phyloP scores from a whole-genome alignment of 306 rosid species.

The Vicia villosa region DNA sequence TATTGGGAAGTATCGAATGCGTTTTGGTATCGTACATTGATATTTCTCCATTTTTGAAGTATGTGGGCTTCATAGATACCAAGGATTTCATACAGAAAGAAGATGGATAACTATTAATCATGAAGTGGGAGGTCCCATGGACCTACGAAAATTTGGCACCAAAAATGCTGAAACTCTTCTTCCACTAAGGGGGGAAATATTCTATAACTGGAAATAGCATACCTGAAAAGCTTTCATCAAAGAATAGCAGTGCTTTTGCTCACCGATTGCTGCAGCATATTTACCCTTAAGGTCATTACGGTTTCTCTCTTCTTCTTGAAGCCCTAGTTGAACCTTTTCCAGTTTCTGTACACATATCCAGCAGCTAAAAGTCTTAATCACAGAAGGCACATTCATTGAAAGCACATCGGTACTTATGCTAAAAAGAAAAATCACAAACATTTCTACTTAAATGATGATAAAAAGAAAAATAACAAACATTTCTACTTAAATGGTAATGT shows the following conservation, averaged over 20 bases:
- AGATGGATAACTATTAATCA: neutral
- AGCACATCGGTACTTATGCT: neutral
- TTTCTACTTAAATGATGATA: neutral
- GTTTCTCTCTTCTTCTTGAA: conserved; percentile 63
- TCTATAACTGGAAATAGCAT: conserved; percentile 10
- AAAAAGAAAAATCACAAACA: conserved; percentile 9
- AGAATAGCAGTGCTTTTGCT: conserved; percentile 68
- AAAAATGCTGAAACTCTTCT: neutral
- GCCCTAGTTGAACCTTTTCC: conserved; percentile 61
- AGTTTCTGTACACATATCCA: conserved; percentile 63
- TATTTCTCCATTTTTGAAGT: too few species aligned
- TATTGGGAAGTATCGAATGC: too few species aligned
- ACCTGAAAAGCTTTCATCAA: conserved; percentile 85
- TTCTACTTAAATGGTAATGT: neutral
- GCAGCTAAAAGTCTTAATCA: conserved; percentile 24
- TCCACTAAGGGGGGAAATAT: neutral
- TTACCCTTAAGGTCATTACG: conserved; percentile 59
- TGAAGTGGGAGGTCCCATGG: neutral
- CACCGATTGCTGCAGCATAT: conserved; percentile 60
- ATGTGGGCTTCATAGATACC: neutral
- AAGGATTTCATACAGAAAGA: neutral
- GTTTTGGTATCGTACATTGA: too few species aligned
- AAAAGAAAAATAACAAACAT: conserved; percentile 10
- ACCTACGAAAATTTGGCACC: conserved; percentile 6
- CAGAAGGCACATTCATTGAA: conserved; percentile 19